Percentiles rank a stretch among this genome's conserved stretches.
phyloP scores from a whole-genome alignment of 2,329 filamentous ascomycete species.

The Botrytis deweyae region DNA sequence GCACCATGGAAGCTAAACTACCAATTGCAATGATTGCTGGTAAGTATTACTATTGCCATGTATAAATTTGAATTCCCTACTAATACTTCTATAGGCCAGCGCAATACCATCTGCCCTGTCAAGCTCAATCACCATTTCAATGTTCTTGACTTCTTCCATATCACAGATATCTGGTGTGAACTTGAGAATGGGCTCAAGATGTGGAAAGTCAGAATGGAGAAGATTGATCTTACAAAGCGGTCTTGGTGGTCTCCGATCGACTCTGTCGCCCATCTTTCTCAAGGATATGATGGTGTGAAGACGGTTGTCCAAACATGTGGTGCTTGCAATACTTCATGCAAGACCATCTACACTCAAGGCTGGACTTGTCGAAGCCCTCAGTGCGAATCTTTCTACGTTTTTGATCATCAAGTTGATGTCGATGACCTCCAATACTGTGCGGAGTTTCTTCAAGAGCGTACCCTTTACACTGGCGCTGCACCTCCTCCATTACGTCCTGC shows the following conservation, averaged over 20 bases:
- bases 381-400: conserved; percentile 53
- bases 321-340: conserved; percentile 43
- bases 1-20: conserved; percentile 47
- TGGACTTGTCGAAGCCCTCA: conserved; percentile 58
- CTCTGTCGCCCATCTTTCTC: conserved; percentile 4
- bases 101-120: conserved; percentile 48
- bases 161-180: conserved; percentile 69
- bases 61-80: not conserved
- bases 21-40: conserved; percentile 57
- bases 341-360: conserved; percentile 45
- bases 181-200: conserved; percentile 41
- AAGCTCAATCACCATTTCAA: conserved; percentile 59
- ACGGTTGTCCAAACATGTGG: conserved; percentile 41
- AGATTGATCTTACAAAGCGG: conserved; percentile 49
- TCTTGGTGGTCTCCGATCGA: conserved; percentile 58
- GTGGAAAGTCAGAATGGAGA: conserved; percentile 65
- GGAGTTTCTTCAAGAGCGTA: conserved; percentile 57
- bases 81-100: conserved; percentile 47
- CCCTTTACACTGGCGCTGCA: conserved; percentile 41
- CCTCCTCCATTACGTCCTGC: conserved; percentile 44
- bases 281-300: conserved; percentile 23
- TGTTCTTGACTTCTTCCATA: conserved; percentile 66
- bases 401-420: conserved; percentile 33
- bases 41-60: conserved; percentile 36
- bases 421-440: conserved; percentile 51